Evolutionary conservation across 805 yeast genomes (phyloP), one percentile per base, ranked within the genome.

Genomic region (Wickerhamiella domercqiae): DNA sequence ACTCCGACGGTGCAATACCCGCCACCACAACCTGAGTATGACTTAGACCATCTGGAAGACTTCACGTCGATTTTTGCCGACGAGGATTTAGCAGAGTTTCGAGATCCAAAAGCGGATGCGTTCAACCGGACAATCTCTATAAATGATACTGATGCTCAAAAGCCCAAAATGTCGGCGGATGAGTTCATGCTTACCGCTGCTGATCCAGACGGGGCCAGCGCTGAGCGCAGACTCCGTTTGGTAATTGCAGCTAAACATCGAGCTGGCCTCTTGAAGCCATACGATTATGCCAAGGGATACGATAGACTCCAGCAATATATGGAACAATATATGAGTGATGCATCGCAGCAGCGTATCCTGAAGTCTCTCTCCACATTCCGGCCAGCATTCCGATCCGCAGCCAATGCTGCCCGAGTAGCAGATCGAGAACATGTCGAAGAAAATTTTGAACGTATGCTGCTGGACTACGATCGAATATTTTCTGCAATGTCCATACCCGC

Each of bases 401-500:
- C 97, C 0, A 68, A 83, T 47, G 78, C 93, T 1, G 62, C 87
- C 46, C 82, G 81, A 50, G 96, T 86, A 56, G 81, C 84, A 7
- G 97, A 87, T 57, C 64, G 87, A 51, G 86, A 86, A 3, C 61
- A 84, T 25, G 96, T 87, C 3, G 97, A 87, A 50, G 97, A 87
- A 57, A 78, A 78, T 39, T 87, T 87, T 53, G 97, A 87, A 60
- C 66, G 96, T 44, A 81, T 87, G 93, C 60, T 87, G 32, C 62
- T 87, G 37, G 94, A 87, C 49, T 84, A 87, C 52, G 97, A 87
- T 55, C 67, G 97, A 25, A 95, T 87, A 3, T 87, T 87, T 60
- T 84, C 96, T 0, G 78, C 94, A 3, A 84, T 87, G 94, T 94
- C 96, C 5, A 83, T 87, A 43, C 97, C 97, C 1, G 95, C 96